Base-by-base conservation (phyloP, 106 monocot genomes). In the Vanilla planifolia region DNA sequence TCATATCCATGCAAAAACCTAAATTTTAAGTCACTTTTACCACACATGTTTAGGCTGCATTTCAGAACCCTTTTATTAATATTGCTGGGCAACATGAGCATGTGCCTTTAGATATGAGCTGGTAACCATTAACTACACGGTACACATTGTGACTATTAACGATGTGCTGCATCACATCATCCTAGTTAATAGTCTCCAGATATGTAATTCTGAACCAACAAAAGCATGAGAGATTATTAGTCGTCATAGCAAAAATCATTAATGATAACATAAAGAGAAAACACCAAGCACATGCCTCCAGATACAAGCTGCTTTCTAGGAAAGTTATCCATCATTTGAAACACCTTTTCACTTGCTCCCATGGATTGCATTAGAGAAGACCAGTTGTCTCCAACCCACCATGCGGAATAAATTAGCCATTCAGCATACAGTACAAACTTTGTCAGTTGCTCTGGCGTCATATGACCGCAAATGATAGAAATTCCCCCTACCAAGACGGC, bases 331-430 rank as follows among this genome's bases (percentile, higher is more conserved):
- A 95, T 95, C 69, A 90, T 55, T 30, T 75, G 63, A 55, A 95
- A 90, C n/a, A 95, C 84, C 24, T 95, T 90, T 74, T 90, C 90
- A 67, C 95, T 95, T 60, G 95, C 95, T 45, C 95, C 95, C 45
- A 90, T 66, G n/a, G 95, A 86, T 42, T 96, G 90, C 83, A 89
- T 90, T 37, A 96, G 51, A 61, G 80, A 74, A 30, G 95, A 87
- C 86, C 90, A 96, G 69, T 87, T 96, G 72, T 96, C 95, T 72
- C 89, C 86, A 55, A 90, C 66, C 73, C 78, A 67, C 90, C 90
- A 96, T 26, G 90, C 84, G 3, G 90, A 90, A 72, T 78, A 86
- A 39, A 96, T 90, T 47, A 90, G 71, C 95, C 90, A 90, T 63
- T 96, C 95, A 36, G 86, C 80, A 48, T 96, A 96, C 23, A 90